Conservation (phyloP, 495 filamentous ascomycete genomes). For the Xylaria grammica region DNA sequence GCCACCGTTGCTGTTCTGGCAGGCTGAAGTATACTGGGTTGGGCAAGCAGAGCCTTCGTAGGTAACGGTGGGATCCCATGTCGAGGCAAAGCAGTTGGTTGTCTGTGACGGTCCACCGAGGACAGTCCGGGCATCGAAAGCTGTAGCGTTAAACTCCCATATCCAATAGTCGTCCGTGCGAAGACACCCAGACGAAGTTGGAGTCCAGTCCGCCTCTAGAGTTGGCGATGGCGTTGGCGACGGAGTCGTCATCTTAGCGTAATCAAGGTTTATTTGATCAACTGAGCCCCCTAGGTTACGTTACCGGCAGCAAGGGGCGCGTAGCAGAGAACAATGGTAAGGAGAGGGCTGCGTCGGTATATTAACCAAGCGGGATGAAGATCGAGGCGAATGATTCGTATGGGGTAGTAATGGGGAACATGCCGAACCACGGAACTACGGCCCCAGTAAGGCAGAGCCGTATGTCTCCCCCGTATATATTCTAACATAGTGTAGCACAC, state of each 20-base stretch:
- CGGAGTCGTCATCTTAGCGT: conserved; percentile 8
- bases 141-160: conserved; percentile 26
- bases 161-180: conserved; percentile 34
- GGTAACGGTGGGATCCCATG: conserved; percentile 27
- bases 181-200: conserved; percentile 27
- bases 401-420: background rate
- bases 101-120: conserved; percentile 39
- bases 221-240: conserved; percentile 13
- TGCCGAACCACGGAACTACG: too few species aligned
- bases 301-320: background rate
- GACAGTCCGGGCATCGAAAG: conserved; percentile 28
- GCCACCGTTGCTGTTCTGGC: conserved; percentile 7
- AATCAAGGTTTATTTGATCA: too few species aligned
- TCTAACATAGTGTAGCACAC: too few species aligned
- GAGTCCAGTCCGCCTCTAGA: conserved; percentile 27
- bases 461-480: background rate
- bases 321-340: background rate
- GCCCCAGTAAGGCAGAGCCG: background rate
- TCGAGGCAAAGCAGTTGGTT: conserved; percentile 32
- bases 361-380: background rate
- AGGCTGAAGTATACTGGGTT: conserved; percentile 32
- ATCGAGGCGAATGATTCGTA: background rate
- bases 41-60: conserved; percentile 35
- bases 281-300: background rate
- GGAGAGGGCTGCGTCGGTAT: background rate